Evolutionary conservation across 108 stramenopile genomes (phyloP).

Genomic region (Nitzschia sp.): DNA sequence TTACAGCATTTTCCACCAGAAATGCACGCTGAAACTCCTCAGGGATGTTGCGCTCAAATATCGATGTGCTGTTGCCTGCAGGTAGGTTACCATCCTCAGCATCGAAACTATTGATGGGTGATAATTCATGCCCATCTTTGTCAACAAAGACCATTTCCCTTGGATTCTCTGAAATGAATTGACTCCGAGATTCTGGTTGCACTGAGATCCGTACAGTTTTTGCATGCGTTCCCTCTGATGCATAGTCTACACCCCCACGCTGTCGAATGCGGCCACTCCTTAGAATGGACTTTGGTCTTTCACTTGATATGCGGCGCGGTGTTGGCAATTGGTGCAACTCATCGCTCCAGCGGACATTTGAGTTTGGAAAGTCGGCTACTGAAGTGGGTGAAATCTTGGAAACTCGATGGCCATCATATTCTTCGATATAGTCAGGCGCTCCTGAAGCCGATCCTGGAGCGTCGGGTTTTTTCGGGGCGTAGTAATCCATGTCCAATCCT

Average conservation of each 20-base stretch:
- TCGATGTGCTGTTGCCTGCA: neutral
- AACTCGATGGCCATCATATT: neutral
- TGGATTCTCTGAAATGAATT: slow-evolving; percentile 12
- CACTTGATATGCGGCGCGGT: neutral
- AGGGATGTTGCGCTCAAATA: slow-evolving; percentile 16
- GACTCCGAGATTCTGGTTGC: neutral
- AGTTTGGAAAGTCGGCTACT: slow-evolving; percentile 12
- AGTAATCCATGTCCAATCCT: slow-evolving; percentile 13
- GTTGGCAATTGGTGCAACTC: slow-evolving; percentile 6
- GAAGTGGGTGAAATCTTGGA: slow-evolving; percentile 34
- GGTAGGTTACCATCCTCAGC: neutral
- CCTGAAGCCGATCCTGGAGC: neutral
- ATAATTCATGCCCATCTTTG: slow-evolving; percentile 5
- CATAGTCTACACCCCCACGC: neutral
- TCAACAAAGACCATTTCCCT: slow-evolving; percentile 21
- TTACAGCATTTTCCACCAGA: neutral
- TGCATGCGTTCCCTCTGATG: slow-evolving; percentile 20
- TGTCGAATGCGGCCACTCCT: neutral
- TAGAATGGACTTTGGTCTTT: slow-evolving; percentile 34
- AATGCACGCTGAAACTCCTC: slow-evolving; percentile 14
- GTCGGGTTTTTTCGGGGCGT: neutral
- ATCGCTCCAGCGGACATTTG: slow-evolving; percentile 33
- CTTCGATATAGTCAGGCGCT: neutral
- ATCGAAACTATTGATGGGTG: slow-evolving; percentile 12
- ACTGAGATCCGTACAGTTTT: neutral